phyloP scores from a whole-genome alignment of 2,329 filamentous ascomycete species.

The Xylogone sp. region DNA sequence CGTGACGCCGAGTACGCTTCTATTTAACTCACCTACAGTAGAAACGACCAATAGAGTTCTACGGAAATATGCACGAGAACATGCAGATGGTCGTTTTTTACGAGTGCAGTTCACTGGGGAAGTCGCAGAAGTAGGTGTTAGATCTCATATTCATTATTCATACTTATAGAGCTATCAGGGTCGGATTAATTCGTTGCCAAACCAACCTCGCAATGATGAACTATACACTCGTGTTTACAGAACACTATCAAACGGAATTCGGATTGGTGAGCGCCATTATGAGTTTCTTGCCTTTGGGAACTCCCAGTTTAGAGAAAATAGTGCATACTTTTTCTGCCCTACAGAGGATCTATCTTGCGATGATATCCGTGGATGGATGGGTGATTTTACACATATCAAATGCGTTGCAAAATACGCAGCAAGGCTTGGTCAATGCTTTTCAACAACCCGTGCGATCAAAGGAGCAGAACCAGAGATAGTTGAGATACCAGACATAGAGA shows the following conservation, averaged over 20 bases:
- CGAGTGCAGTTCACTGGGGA: slow-evolving; percentile 90
- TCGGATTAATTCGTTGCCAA: slow-evolving; percentile 51
- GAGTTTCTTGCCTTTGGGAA: slow-evolving; percentile 93
- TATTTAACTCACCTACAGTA: slow-evolving; percentile 71
- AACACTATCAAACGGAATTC: slow-evolving; percentile 72
- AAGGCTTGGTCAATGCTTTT: slow-evolving; percentile 90
- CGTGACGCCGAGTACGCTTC: slow-evolving; percentile 80
- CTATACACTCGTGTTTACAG: slow-evolving; percentile 72
- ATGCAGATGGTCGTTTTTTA: slow-evolving; percentile 73
- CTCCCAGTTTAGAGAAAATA: slow-evolving; percentile 88
- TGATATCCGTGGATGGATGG: slow-evolving; percentile 83
- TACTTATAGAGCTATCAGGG: slow-evolving; percentile 38
- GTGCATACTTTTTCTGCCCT: slow-evolving; percentile 88
- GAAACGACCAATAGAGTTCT: slow-evolving; percentile 88
- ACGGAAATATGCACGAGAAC: slow-evolving; percentile 58
- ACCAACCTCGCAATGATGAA: slow-evolving; percentile 55
- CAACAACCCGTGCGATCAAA: slow-evolving; percentile 77
- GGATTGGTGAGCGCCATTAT: slow-evolving; percentile 76
- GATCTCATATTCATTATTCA: neutral
- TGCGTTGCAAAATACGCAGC: slow-evolving; percentile 88
- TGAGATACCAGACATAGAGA: slow-evolving; percentile 65
- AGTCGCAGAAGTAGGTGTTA: slow-evolving; percentile 35
- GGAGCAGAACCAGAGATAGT: slow-evolving; percentile 53
- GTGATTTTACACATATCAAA: slow-evolving; percentile 74
- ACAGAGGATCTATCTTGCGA: slow-evolving; percentile 63